Conservation (phyloP, 2,329 filamentous ascomycete genomes). For the Pseudogymnoascus sp. region DNA sequence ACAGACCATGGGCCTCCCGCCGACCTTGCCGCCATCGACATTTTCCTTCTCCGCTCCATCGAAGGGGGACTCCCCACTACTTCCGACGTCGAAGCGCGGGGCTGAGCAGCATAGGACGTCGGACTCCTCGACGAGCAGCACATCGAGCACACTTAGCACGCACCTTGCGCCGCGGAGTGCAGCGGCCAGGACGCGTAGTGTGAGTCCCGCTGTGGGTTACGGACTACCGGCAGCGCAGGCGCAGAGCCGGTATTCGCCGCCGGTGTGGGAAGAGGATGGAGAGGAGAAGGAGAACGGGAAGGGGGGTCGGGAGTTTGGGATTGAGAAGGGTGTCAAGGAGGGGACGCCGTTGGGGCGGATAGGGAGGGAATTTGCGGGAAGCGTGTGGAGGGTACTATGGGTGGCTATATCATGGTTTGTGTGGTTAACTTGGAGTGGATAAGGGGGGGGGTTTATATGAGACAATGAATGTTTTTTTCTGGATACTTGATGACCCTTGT, state of each 20-base stretch:
- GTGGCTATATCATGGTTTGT: conserved; percentile 56
- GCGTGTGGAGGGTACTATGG: conserved; percentile 53
- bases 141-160: conserved; percentile 17
- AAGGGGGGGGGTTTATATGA: not conserved
- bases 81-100: conserved; percentile 6
- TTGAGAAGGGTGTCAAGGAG: conserved; percentile 22
- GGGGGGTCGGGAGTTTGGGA: not conserved
- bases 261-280: conserved; percentile 9
- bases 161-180: conserved; percentile 24
- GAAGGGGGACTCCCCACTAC: conserved; percentile 5
- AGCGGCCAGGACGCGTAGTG: conserved; percentile 22
- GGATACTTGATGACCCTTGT: not conserved
- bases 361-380: conserved; percentile 51
- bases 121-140: conserved; percentile 26
- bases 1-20: conserved; percentile 27
- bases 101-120: conserved; percentile 15
- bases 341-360: conserved; percentile 39
- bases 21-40: not conserved
- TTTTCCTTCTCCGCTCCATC: conserved; percentile 20
- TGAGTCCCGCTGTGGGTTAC: conserved; percentile 26
- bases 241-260: conserved; percentile 16
- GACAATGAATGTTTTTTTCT: not conserved
- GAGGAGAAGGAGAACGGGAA: conserved; percentile 13
- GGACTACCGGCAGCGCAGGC: conserved; percentile 22
- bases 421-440: conserved; percentile 58